Percentiles rank a stretch among this genome's conserved stretches.
Conservation (phyloP, 2,329 filamentous ascomycete species). For the Alternaria angustiovoidea region DNA sequence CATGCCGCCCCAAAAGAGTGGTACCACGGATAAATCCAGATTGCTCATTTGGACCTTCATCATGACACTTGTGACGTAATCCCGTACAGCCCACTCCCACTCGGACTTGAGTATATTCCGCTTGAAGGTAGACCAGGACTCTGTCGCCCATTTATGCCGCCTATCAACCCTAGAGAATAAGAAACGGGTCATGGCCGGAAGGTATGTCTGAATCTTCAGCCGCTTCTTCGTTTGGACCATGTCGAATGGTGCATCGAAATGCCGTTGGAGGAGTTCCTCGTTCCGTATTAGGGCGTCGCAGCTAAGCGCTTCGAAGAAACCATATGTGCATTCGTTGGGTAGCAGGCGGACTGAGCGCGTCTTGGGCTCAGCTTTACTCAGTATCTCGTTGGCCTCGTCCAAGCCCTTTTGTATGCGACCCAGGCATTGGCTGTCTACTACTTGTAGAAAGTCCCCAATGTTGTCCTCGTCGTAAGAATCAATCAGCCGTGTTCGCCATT, state of each 20-base stretch:
- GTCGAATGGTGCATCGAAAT: constrained; percentile 85
- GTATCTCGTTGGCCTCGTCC: constrained; percentile 50
- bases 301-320: constrained; percentile 88
- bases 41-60: constrained; percentile 66
- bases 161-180: constrained; percentile 76
- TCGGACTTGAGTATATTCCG: constrained; percentile 72
- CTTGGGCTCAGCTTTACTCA: constrained; percentile 57
- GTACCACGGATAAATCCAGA: constrained; percentile 63
- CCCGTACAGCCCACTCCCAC: constrained; percentile 87
- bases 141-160: constrained; percentile 72
- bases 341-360: constrained; percentile 61
- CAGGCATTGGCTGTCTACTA: constrained; percentile 57
- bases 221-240: constrained; percentile 79
- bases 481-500: constrained; percentile 53
- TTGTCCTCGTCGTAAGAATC: constrained; percentile 56
- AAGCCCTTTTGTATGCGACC: constrained; percentile 55
- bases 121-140: constrained; percentile 72
- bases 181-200: constrained; percentile 85
- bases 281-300: constrained; percentile 77
- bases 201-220: constrained; percentile 76
- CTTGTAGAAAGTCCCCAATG: constrained; percentile 54
- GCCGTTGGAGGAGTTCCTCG: constrained; percentile 60
- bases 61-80: constrained; percentile 74
- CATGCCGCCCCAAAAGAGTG: constrained; percentile 81
- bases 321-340: constrained; percentile 71